Conservation (phyloP, 345 rosid genomes). For the Gossypium australe region DNA sequence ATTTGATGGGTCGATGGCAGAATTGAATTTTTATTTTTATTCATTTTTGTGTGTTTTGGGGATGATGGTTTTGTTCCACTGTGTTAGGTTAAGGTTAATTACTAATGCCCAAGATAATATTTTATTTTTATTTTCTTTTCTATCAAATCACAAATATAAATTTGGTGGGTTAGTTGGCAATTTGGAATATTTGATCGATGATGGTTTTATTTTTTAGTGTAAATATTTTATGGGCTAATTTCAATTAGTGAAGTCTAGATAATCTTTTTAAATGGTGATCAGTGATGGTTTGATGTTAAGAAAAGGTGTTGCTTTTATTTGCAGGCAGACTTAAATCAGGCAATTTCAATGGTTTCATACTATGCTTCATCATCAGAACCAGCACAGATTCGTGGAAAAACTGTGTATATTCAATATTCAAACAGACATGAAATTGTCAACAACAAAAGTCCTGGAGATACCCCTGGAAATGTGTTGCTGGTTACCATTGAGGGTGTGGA, state of each 20-base stretch:
- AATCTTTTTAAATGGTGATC: neutral
- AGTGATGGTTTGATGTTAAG: conserved; percentile 8
- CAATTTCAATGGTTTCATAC: conserved; percentile 94
- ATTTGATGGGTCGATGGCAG: too few species aligned
- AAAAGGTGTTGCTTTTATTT: conserved; percentile 3
- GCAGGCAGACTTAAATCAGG: conserved; percentile 84
- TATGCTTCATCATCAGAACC: conserved; percentile 97
- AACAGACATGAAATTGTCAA: conserved; percentile 93
- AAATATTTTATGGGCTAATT: neutral
- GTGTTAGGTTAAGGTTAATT: too few species aligned
- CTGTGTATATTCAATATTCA: conserved; percentile 92
- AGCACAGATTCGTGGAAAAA: conserved; percentile 90
- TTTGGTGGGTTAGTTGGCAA: too few species aligned
- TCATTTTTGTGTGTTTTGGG: too few species aligned
- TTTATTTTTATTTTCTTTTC: too few species aligned
- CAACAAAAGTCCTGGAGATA: conserved; percentile 94
- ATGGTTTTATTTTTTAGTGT: neutral
- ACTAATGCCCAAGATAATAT: too few species aligned
- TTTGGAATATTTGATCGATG: too few species aligned
- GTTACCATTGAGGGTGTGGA: conserved; percentile 96
- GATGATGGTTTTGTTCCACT: too few species aligned
- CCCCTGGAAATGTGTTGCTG: conserved; percentile 89
- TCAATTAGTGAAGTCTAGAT: neutral
- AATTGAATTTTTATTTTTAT: too few species aligned
- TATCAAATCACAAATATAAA: too few species aligned